Evolutionary conservation across 2,329 filamentous ascomycete species (phyloP).

Genomic region (Xylariaceae sp.): DNA sequence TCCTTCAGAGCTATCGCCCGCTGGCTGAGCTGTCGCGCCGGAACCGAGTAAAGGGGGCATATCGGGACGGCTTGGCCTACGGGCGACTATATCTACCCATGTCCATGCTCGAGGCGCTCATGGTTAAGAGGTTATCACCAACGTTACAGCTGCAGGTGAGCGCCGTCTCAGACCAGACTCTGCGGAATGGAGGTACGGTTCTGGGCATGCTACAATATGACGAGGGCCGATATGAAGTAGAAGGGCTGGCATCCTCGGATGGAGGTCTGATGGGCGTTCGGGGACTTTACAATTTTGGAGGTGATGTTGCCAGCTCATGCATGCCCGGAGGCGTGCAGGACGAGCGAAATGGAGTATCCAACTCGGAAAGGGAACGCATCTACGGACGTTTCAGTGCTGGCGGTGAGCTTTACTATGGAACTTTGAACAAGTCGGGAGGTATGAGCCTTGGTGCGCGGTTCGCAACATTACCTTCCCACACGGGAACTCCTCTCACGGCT

Average conservation of each 20-base stretch:
- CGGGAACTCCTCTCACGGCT: constrained; percentile 89
- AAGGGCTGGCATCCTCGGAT: constrained; percentile 91
- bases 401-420: constrained; percentile 93
- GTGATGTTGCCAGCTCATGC: constrained; percentile 58
- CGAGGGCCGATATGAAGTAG: constrained; percentile 82
- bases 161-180: constrained; percentile 72
- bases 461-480: constrained; percentile 79
- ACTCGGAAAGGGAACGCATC: constrained; percentile 61
- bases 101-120: constrained; percentile 84
- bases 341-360: constrained; percentile 32
- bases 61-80: constrained; percentile 68
- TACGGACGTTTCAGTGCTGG: constrained; percentile 89
- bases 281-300: constrained; percentile 93
- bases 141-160: constrained; percentile 81
- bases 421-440: constrained; percentile 91
- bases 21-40: constrained; percentile 63
- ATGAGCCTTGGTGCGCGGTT: constrained; percentile 89
- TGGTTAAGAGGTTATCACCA: constrained; percentile 78
- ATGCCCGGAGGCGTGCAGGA: constrained; percentile 23
- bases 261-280: constrained; percentile 86
- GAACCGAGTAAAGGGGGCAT: constrained; percentile 31
- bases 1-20: constrained; percentile 84
- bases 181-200: constrained; percentile 78
- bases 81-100: constrained; percentile 82
- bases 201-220: constrained; percentile 81